phyloP scores from a whole-genome alignment of 1,284 basidiomycete species.

The Fistulinella staudtii region DNA sequence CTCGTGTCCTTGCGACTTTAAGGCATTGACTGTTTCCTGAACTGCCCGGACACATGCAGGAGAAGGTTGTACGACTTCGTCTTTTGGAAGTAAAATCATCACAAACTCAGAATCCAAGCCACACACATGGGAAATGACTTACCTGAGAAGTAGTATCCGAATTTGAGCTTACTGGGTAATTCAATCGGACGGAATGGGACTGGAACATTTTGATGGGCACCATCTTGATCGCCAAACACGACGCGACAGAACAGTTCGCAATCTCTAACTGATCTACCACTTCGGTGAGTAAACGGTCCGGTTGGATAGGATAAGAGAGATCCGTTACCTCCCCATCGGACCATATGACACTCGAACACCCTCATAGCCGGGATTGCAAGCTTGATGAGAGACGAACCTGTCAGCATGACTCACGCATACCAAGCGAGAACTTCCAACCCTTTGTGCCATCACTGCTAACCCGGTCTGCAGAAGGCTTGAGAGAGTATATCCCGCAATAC shows the following conservation, averaged over 20 bases:
- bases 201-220: constrained; percentile 44
- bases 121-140: constrained; percentile 11
- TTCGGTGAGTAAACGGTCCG: constrained; percentile 6
- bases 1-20: constrained; percentile 71
- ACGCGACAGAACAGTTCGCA: constrained; percentile 55
- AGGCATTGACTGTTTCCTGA: constrained; percentile 65
- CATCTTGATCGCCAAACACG: constrained; percentile 52
- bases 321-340: constrained; percentile 66
- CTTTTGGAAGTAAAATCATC: constrained; percentile 28
- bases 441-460: constrained; percentile 47
- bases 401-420: constrained; percentile 1
- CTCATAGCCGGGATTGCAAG: constrained; percentile 60
- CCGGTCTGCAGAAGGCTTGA: constrained; percentile 67
- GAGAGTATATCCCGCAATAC: constrained; percentile 76
- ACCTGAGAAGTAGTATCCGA: constrained; percentile 72
- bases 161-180: constrained; percentile 54
- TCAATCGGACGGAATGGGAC: constrained; percentile 56
- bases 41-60: constrained; percentile 81
- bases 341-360: constrained; percentile 59
- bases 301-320: not conserved
- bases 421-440: constrained; percentile 22
- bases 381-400: constrained; percentile 27
- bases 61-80: constrained; percentile 65
- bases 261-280: constrained; percentile 57
- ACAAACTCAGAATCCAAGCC: not conserved